Conservation (phyloP, 2,329 filamentous ascomycete genomes). For the Berkeleyomyces basicola region DNA sequence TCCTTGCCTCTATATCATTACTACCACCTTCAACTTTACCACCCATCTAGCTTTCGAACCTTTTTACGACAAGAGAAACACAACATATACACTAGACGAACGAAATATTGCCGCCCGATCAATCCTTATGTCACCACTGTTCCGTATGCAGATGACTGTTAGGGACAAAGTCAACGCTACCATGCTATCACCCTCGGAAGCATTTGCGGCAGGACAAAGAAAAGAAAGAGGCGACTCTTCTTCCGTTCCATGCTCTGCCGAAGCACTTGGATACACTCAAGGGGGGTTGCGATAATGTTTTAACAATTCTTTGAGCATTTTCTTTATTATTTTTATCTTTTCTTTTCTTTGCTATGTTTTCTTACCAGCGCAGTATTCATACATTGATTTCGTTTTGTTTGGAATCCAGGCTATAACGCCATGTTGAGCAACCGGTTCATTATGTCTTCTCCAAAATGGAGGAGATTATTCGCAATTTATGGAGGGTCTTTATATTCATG, state of each 20-base stretch:
- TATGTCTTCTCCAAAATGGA: no score
- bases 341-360: background rate
- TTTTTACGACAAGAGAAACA: background rate
- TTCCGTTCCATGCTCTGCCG: constrained; percentile 14
- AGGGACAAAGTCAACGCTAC: no score
- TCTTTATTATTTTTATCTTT: background rate
- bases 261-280: constrained; percentile 14
- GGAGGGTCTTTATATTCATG: background rate
- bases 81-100: constrained; percentile 10
- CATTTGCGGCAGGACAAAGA: background rate
- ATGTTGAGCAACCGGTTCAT: no score
- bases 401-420: no score
- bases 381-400: background rate
- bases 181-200: no score
- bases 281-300: constrained; percentile 3
- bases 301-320: background rate
- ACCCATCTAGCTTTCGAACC: constrained; percentile 10
- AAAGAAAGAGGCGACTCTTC: constrained; percentile 13
- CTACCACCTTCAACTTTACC: background rate
- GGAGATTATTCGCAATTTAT: background rate
- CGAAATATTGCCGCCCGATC: constrained; percentile 8
- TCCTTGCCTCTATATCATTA: background rate
- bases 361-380: background rate
- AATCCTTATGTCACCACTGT: no score
- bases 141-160: no score